Evolutionary conservation across 1,284 basidiomycete genomes (phyloP).

Genomic region (Fomes fomentarius): DNA sequence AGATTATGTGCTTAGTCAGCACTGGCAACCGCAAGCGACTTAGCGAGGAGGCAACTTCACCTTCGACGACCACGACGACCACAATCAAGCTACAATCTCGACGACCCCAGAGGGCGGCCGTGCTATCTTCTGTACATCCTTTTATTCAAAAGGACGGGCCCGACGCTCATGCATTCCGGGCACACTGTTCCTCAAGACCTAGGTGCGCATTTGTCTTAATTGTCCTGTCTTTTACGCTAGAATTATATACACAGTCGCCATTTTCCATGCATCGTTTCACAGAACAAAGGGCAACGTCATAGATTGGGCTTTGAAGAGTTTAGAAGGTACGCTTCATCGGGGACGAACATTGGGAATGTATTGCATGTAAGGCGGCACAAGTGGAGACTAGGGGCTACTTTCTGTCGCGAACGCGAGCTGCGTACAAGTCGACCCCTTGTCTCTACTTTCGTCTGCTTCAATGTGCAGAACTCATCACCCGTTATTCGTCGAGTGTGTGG

Average conservation of each 20-base stretch:
- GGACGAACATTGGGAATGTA: too few species aligned
- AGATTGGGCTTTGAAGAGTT: conserved; percentile 73
- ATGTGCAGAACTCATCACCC: too few species aligned
- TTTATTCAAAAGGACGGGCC: not conserved
- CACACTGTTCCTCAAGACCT: conserved; percentile 50
- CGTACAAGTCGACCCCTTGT: too few species aligned
- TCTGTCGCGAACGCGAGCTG: too few species aligned
- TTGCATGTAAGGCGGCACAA: too few species aligned
- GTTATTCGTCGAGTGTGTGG: too few species aligned
- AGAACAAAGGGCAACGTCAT: conserved; percentile 77
- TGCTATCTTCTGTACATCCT: not conserved
- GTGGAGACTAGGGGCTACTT: too few species aligned
- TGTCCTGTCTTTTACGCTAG: not conserved
- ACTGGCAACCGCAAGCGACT: not conserved
- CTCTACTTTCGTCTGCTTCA: too few species aligned
- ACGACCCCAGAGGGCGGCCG: not conserved
- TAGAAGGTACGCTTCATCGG: conserved; percentile 51
- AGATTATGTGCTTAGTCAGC: not conserved
- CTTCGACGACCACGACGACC: conserved; percentile 17
- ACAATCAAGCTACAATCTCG: conserved; percentile 6
- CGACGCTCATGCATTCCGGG: conserved; percentile 23
- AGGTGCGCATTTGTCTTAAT: conserved; percentile 34
- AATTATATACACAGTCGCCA: conserved; percentile 59
- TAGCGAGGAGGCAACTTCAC: not conserved
- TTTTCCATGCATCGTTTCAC: conserved; percentile 83